A percentile compares a stretch with the other conserved stretches of the same genome.
These are phyloP conservation scores for Tylopilus sp. DNA, from an alignment of 768 basidiomycete species.

Conservation along the genomic window DNA sequence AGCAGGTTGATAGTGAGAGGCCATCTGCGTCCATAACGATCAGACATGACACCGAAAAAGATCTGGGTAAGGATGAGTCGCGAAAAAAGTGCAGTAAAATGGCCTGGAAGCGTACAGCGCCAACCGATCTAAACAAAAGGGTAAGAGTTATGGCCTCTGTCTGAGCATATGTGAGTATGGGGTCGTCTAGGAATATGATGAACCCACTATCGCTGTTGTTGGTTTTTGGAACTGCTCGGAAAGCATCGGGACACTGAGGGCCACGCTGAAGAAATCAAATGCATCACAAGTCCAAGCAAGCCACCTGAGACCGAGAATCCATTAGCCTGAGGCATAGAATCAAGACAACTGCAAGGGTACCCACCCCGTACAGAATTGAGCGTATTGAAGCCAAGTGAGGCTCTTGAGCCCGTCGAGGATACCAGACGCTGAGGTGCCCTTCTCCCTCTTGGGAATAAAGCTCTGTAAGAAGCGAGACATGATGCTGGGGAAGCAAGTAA, in stretches of 20 bases:
- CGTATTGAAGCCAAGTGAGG: slow-evolving; percentile 55
- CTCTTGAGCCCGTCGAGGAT: slow-evolving; percentile 41
- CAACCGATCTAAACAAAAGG: slow-evolving; percentile 79
- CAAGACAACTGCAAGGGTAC: neutral
- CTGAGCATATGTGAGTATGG: slow-evolving; percentile 19
- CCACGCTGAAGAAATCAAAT: slow-evolving; percentile 82
- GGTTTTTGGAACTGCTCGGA: slow-evolving; percentile 45
- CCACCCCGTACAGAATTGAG: slow-evolving; percentile 56
- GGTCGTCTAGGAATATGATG: neutral
- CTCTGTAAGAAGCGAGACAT: slow-evolving; percentile 40
- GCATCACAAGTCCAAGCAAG: slow-evolving; percentile 89
- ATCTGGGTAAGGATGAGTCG: slow-evolving; percentile 29
- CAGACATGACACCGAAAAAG: slow-evolving; percentile 78
- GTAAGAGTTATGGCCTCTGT: slow-evolving; percentile 90
- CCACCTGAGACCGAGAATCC: slow-evolving; percentile 44
- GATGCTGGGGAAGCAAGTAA: neutral
- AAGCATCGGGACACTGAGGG: slow-evolving; percentile 51
- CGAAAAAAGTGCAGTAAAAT: neutral
- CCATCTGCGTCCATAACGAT: slow-evolving; percentile 93
- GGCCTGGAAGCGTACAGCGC: slow-evolving; percentile 46
- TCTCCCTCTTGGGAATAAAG: slow-evolving; percentile 49
- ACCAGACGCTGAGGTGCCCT: slow-evolving; percentile 32
- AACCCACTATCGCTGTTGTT: slow-evolving; percentile 43
- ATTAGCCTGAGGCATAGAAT: neutral
- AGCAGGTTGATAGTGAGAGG: slow-evolving; percentile 77